Conservation (phyloP, 1,284 basidiomycete genomes). For the Sphaerobolus stellatus region DNA sequence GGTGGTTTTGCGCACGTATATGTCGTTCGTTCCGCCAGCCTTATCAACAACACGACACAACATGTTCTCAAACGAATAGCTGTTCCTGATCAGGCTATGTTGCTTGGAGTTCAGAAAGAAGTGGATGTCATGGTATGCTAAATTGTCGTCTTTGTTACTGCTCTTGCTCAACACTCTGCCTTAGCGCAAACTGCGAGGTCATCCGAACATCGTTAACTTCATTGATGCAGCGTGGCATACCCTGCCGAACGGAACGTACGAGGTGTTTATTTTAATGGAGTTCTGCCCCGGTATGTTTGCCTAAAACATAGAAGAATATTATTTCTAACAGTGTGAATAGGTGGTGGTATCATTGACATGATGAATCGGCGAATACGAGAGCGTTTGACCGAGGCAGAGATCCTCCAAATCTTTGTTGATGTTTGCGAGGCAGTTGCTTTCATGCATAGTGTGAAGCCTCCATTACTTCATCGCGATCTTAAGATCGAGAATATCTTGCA, state of each 20-base stretch:
- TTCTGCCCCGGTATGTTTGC: constrained; percentile 66
- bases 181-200: constrained; percentile 82
- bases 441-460: constrained; percentile 92
- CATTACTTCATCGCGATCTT: constrained; percentile 94
- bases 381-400: constrained; percentile 91
- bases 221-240: constrained; percentile 92
- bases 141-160: constrained; percentile 24
- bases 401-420: constrained; percentile 96
- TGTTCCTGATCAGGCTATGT: constrained; percentile 85
- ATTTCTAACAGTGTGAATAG: constrained; percentile 38
- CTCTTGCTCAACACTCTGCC: constrained; percentile 11
- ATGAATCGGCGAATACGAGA: constrained; percentile 96
- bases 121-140: constrained; percentile 98
- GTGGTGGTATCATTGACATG: constrained; percentile 98
- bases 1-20: constrained; percentile 99
- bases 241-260: constrained; percentile 80
- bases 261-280: constrained; percentile 99
- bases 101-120: constrained; percentile 95
- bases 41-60: constrained; percentile 86
- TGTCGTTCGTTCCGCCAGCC: constrained; percentile 82
- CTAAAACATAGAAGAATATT: not conserved
- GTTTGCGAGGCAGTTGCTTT: constrained; percentile 90
- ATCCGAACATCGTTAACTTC: constrained; percentile 91
- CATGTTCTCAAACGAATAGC: constrained; percentile 98
- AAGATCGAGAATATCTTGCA: constrained; percentile 99